phyloP scores from a whole-genome alignment of 2,329 filamentous ascomycete genomes.

The Chrysoporthe cubensis region DNA sequence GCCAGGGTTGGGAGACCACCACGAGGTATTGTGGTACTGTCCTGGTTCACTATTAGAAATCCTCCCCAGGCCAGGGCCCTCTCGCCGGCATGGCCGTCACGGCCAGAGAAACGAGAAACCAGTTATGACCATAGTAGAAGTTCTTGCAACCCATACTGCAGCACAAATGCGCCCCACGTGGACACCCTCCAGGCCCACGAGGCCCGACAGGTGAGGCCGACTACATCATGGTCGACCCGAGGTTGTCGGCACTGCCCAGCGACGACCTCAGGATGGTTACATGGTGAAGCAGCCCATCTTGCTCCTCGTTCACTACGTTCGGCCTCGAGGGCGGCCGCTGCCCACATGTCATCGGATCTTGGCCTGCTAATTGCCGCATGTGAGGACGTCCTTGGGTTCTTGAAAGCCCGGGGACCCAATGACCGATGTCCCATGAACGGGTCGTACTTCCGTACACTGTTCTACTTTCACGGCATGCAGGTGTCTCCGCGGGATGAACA shows the following conservation, averaged over 20 bases:
- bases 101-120: not conserved
- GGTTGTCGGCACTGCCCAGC: conserved; percentile 17
- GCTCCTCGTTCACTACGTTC: conserved; percentile 19
- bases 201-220: conserved; percentile 7
- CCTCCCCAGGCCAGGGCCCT: not conserved
- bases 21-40: too few species aligned
- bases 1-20: conserved; percentile 1
- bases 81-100: too few species aligned
- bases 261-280: conserved; percentile 8
- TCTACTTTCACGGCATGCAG: not conserved
- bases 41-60: not conserved
- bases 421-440: not conserved
- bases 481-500: too few species aligned
- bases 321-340: not conserved
- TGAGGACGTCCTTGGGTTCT: not conserved
- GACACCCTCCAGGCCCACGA: not conserved
- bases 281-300: conserved; percentile 7
- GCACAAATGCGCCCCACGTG: conserved; percentile 3
- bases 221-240: conserved; percentile 13
- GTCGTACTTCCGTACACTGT: not conserved
- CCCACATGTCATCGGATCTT: not conserved
- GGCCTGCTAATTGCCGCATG: not conserved
- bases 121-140: not conserved
- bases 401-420: not conserved
- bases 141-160: conserved; percentile 4